Evolutionary conservation across 306 rosid species (phyloP), one percentile per base, ranked within the genome.

Genomic region (Vigna mungo): DNA sequence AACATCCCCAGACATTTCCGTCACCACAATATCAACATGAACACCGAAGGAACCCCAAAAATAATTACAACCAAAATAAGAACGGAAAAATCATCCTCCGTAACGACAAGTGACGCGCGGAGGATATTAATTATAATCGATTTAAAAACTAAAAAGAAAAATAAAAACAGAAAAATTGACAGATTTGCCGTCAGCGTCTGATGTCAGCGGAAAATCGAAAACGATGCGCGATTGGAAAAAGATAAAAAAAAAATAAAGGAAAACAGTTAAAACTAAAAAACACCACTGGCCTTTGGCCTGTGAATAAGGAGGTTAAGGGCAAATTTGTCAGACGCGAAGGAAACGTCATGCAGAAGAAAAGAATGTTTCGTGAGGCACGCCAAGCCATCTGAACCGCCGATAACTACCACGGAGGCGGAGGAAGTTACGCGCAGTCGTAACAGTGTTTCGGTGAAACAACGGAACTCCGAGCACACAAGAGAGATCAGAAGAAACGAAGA

Each of bases 1-100:
- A 66, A 18, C 46, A 17, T 20, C 58, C 47, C 36, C 58, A 83
- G 89, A 75, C 67, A 79, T 71, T 88, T 83, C 62, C 67, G 87
- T 82, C 84, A 80, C 11, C 14, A 65, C 7, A 25, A 36, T 23
- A 27, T 58, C 63, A 63, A 2, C 43, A 8, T 10, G 7, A 51
- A 36, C 3, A 20, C 34, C 27, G 60, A 62, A 2, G 1, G 62
- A 47, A 21, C 17, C 4, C 7, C 25, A 15, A 2, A 23, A 14
- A 21, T 1, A 18, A 55, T 36, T 1, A 11, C 16, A 18, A 67
- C 4, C 14, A 1, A 36, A 32, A 39, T 5, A 3, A 12, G 27
- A 49, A 16, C 21, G 11, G 34, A 60, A n/a, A 30, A n/a, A 11
- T 25, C 15, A 36, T 1, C 32, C 7, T 23, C 75, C 36, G 4